Evolutionary conservation across 257 asterid species (phyloP), one percentile per base, ranked within the genome.

Genomic region (Linaria vulgaris): DNA sequence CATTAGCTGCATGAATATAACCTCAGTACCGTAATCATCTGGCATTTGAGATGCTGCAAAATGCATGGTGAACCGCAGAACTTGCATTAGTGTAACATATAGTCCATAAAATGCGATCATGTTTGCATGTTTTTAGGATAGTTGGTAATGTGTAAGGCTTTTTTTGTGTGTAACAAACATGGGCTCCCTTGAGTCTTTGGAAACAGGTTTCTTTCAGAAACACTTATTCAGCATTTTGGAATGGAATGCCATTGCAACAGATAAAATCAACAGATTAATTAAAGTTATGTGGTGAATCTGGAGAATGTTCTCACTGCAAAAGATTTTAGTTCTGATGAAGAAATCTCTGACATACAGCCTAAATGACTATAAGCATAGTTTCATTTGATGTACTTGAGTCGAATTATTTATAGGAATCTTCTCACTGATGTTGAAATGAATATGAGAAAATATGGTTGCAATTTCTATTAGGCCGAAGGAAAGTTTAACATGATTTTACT

Each of bases 121-220:
- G 1, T 41, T 3, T 30, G 12, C 12, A 41, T 41, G 9, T 30
- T 9, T 11, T 41, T 3, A 41, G 47, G 1, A 15, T 5, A 9
- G 15, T 13, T 9, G 15, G 49, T 12, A 44, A 13, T 44, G 6
- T 44, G 17, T 37, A 25, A 14, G 25, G 37, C 10, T 13, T 48
- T 6, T 27, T 2, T 6, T 2, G 22, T 46, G 51, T 56, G 11
- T 25, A 2, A n/a, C 12, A 52, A 21, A 13, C 10, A 1, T 56
- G 55, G 45, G 56, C 57, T 34, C 23, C 16, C 55, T 45, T 50
- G 22, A 22, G 14, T 68, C n/a, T 73, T 61, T 50, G 46, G 64
- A 19, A 67, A 46, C 12, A 13, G 21, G 27, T 48, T 27, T 53
- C 41, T 13, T 23, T 51, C 19, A 4, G 56, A 30, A 59, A 21